Conservation (phyloP, 805 yeast species). For the Helenozyma rhizophorensis region DNA sequence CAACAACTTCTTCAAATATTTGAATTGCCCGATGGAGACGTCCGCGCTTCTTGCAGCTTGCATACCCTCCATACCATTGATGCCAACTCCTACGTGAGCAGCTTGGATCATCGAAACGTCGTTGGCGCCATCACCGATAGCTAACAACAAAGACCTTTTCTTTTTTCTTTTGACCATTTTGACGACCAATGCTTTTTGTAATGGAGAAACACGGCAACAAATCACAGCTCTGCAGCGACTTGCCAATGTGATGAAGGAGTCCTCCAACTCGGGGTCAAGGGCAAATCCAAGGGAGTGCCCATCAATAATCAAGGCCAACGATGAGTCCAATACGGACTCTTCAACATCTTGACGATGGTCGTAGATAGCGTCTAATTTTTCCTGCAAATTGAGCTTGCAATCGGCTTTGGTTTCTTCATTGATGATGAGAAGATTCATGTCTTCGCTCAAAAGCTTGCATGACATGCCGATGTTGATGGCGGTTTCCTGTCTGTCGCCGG, state of each 20-base stretch:
- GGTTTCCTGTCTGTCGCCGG: constrained; percentile 98
- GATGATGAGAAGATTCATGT: constrained; percentile 86
- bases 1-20: constrained; percentile 72
- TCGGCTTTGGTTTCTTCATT: constrained; percentile 82
- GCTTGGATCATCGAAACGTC: constrained; percentile 99
- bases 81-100: constrained; percentile 98
- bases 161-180: constrained; percentile 82
- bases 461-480: constrained; percentile 99
- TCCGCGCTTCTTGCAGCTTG: constrained; percentile 99
- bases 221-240: constrained; percentile 90
- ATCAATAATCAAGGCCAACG: constrained; percentile 88
- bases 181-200: constrained; percentile 94
- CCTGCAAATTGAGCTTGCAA: constrained; percentile 66
- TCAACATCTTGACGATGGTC: constrained; percentile 62
- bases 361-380: constrained; percentile 69
- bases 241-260: constrained; percentile 72
- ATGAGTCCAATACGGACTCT: constrained; percentile 53
- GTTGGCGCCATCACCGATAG: constrained; percentile 98
- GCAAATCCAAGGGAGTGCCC: constrained; percentile 90
- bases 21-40: constrained; percentile 93
- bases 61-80: constrained; percentile 99
- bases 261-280: constrained; percentile 74
- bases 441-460: constrained; percentile 89
- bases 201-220: constrained; percentile 96
- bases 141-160: constrained; percentile 69